Percentiles rank a stretch among this genome's conserved stretches.
phyloP scores from a whole-genome alignment of 345 rosid species.

The Populus euphratica region DNA sequence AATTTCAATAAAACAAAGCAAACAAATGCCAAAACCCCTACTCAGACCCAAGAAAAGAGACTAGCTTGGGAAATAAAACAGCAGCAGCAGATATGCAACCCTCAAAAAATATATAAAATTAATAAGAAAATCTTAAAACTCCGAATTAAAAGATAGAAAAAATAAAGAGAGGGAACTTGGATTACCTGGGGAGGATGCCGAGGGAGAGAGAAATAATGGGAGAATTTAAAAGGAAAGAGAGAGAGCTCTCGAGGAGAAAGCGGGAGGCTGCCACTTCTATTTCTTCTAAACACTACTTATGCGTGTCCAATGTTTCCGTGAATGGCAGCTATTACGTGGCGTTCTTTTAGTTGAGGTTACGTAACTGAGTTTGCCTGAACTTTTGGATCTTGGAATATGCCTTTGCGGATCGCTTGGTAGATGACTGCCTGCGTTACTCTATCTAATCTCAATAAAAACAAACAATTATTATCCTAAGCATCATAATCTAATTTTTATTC shows the following conservation, averaged over 20 bases:
- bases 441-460: no score
- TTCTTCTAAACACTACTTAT: not conserved
- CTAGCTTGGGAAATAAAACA: not conserved
- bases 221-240: not conserved
- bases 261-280: not conserved
- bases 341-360: not conserved
- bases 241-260: not conserved
- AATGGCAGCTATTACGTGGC: conserved; percentile 18
- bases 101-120: not conserved
- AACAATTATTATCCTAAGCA: no score
- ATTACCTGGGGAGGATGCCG: conserved; percentile 28
- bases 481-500: no score
- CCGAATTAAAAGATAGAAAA: not conserved
- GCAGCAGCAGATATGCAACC: no score
- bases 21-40: not conserved
- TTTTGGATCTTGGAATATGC: not conserved
- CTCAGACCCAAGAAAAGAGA: not conserved
- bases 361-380: not conserved
- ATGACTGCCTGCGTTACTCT: no score
- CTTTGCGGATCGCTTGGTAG: not conserved
- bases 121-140: not conserved
- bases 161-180: not conserved
- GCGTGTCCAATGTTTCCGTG: not conserved
- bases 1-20: not conserved
- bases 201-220: not conserved